Evolutionary conservation across 2,329 filamentous ascomycete species (phyloP).

Genomic region (Fusarium chlamydosporum): DNA sequence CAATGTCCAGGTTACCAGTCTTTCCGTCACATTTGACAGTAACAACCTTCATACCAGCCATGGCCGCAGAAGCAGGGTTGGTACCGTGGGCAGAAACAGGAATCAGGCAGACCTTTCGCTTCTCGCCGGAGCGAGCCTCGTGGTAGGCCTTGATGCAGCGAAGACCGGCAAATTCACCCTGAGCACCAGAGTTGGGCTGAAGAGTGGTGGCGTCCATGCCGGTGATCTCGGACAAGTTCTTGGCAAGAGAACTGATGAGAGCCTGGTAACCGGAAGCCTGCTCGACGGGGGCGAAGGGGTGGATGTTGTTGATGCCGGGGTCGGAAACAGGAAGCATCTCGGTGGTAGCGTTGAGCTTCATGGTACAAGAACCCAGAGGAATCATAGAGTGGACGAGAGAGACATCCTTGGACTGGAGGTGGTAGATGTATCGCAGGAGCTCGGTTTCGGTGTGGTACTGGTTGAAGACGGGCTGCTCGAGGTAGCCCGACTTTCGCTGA

Average conservation of each 20-base stretch:
- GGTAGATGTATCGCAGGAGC: conserved; percentile 91
- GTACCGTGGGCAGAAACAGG: conserved; percentile 96
- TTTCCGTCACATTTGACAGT: conserved; percentile 89
- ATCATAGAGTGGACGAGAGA: conserved; percentile 98
- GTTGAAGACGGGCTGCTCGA: conserved; percentile 95
- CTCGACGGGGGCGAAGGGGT: conserved; percentile 80
- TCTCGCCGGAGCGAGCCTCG: conserved; percentile 68
- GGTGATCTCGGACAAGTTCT: conserved; percentile 85
- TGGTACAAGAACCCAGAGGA: conserved; percentile 94
- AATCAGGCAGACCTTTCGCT: conserved; percentile 92
- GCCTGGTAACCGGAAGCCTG: conserved; percentile 77
- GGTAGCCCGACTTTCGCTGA: conserved; percentile 78
- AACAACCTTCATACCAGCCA: conserved; percentile 96
- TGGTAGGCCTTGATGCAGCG: conserved; percentile 89
- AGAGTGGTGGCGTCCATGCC: conserved; percentile 90
- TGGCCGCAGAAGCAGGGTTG: conserved; percentile 93
- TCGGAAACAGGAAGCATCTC: conserved; percentile 84
- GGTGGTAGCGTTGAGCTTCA: conserved; percentile 96
- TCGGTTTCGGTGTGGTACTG: conserved; percentile 95
- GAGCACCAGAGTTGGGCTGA: conserved; percentile 95
- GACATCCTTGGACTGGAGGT: conserved; percentile 93
- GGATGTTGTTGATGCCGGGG: conserved; percentile 69
- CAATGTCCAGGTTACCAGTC: conserved; percentile 91
- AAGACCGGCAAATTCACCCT: conserved; percentile 93
- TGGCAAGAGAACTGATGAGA: conserved; percentile 79